phyloP scores from a whole-genome alignment of 768 basidiomycete genomes.

The Tulasnella calospora region DNA sequence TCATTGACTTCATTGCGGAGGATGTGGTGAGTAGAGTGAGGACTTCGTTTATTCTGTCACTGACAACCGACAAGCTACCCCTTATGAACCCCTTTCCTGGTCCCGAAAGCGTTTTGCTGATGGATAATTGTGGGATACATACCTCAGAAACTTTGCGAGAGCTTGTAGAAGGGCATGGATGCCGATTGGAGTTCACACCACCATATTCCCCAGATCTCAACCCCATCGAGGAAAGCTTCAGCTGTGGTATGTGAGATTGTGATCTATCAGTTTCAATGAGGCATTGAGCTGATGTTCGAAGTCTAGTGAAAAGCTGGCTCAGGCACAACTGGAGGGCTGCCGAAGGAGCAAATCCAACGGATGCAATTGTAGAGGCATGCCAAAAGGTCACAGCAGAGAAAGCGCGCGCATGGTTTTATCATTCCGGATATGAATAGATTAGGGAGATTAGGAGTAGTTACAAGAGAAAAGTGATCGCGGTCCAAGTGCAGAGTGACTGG shows the following conservation, averaged over 20 bases:
- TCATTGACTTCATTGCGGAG: slow-evolving; percentile 40
- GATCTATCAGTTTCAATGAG: no score
- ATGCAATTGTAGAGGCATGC: slow-evolving; percentile 32
- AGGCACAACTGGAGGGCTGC: slow-evolving; percentile 29
- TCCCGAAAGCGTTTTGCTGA: slow-evolving; percentile 32
- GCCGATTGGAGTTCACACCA: slow-evolving; percentile 34
- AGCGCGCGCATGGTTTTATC: slow-evolving; percentile 34
- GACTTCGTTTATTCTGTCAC: background rate
- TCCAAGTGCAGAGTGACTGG: background rate
- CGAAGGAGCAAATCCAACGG: slow-evolving; percentile 28
- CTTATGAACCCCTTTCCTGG: slow-evolving; percentile 36
- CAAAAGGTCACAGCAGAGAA: slow-evolving; percentile 33
- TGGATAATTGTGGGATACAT: slow-evolving; percentile 38
- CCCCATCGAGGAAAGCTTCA: slow-evolving; percentile 39
- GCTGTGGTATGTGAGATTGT: background rate
- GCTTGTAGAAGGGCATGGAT: slow-evolving; percentile 33
- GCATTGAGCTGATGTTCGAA: no score
- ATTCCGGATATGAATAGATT: slow-evolving; percentile 30
- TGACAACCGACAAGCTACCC: slow-evolving; percentile 31
- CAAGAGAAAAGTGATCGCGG: no score
- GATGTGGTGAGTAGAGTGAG: slow-evolving; percentile 36
- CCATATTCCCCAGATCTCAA: slow-evolving; percentile 40
- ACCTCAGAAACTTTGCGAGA: slow-evolving; percentile 32
- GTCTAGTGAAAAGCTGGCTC: slow-evolving; percentile 33
- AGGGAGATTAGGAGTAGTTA: background rate